A percentile compares a stretch with the other conserved stretches of the same genome.
phyloP scores from a whole-genome alignment of 2,329 filamentous ascomycete species.

The Aspergillus oerlinghausenensis region DNA sequence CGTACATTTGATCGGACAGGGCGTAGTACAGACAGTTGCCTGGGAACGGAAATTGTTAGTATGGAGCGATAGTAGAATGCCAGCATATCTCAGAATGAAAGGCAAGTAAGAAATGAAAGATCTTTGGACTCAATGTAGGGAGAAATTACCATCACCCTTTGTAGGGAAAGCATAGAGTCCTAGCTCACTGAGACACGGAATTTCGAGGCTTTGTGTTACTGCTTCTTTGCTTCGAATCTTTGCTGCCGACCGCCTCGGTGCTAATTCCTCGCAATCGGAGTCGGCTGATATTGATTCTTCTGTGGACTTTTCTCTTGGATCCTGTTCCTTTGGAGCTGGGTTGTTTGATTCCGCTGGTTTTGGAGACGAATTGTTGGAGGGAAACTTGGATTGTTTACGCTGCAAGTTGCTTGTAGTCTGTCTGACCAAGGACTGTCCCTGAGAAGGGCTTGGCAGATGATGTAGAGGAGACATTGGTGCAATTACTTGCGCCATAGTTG shows the following conservation, averaged over 20 bases:
- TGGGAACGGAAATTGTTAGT: constrained; percentile 32
- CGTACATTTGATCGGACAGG: constrained; percentile 63
- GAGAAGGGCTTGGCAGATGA: not conserved
- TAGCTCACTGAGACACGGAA: constrained; percentile 48
- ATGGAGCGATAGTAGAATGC: constrained; percentile 2
- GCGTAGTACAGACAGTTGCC: constrained; percentile 68
- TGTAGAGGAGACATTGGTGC: not conserved
- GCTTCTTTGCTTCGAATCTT: constrained; percentile 13
- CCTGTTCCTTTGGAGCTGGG: not conserved
- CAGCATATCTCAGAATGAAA: not conserved
- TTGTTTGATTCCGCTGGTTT: not conserved
- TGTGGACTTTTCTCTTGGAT: not conserved
- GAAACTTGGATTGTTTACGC: not conserved
- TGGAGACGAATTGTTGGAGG: not conserved
- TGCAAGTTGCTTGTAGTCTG: not conserved
- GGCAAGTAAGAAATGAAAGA: constrained; percentile 2
- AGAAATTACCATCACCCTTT: constrained; percentile 56
- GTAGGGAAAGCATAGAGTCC: constrained; percentile 58
- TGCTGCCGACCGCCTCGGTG: constrained; percentile 5
- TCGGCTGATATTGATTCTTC: not conserved
- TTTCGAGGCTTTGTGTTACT: constrained; percentile 28
- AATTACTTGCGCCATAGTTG: not conserved
- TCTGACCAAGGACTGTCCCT: not conserved
- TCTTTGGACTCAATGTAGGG: constrained; percentile 15
- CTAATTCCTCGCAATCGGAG: constrained; percentile 3